Evolutionary conservation across 2,329 filamentous ascomycete genomes (phyloP).

Genomic region (Monosporascus ibericus): DNA sequence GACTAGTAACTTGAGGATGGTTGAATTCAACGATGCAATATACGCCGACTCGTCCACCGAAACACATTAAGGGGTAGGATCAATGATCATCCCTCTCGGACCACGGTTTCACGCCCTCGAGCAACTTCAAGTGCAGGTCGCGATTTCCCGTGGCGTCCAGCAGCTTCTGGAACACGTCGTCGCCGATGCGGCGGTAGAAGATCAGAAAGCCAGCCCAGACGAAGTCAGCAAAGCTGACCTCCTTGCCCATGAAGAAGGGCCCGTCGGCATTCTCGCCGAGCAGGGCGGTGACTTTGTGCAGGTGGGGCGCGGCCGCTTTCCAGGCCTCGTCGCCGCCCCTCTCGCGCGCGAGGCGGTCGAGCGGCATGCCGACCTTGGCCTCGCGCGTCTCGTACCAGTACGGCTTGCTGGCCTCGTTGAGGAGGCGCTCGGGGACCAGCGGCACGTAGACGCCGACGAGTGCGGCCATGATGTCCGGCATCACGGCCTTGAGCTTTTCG

Average conservation of each 20-base stretch:
- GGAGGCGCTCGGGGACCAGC: slow-evolving; percentile 40
- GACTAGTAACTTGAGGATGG: no score
- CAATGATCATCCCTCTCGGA: slow-evolving; percentile 32
- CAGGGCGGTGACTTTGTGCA: slow-evolving; percentile 34
- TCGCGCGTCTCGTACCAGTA: slow-evolving; percentile 53
- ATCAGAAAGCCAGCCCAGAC: slow-evolving; percentile 40
- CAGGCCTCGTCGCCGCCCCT: slow-evolving; percentile 45
- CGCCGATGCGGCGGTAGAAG: slow-evolving; percentile 29
- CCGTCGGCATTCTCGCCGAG: slow-evolving; percentile 51
- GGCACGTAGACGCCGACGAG: slow-evolving; percentile 40
- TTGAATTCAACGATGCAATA: not conserved
- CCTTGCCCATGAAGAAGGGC: slow-evolving; percentile 54
- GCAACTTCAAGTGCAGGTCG: slow-evolving; percentile 30
- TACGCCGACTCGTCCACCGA: not conserved
- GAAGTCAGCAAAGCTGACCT: slow-evolving; percentile 52
- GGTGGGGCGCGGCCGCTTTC: slow-evolving; percentile 29
- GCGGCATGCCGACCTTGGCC: slow-evolving; percentile 41
- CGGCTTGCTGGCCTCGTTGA: slow-evolving; percentile 42
- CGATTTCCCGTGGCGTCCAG: slow-evolving; percentile 32
- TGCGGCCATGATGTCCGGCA: slow-evolving; percentile 24
- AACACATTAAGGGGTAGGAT: not conserved
- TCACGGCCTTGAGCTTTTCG: slow-evolving; percentile 34
- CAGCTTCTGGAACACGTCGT: slow-evolving; percentile 27
- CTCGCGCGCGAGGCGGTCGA: slow-evolving; percentile 42
- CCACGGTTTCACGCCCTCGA: slow-evolving; percentile 37